Base-by-base conservation (phyloP, 164 flowering plant species). In the Vitis riparia region DNA sequence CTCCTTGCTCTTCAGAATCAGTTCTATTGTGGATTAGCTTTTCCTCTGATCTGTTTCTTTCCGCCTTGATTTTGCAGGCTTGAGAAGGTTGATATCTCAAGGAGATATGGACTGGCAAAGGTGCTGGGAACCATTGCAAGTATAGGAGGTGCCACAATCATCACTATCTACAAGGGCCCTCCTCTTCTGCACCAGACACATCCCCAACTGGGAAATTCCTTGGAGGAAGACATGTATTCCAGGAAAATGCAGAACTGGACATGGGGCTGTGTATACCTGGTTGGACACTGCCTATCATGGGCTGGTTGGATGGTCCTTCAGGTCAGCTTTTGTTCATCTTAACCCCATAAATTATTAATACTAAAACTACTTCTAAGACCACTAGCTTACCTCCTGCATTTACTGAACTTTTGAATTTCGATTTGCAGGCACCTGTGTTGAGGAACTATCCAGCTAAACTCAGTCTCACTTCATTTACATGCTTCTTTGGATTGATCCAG, bases 231-330 rank as follows among this genome's bases (percentile, higher is more conserved):
- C 27, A 51, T 51, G 15, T 29, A 73, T 65, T 44, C 82, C 10
- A 71, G 65, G 14, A 79, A 78, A 55, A 55, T 62, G 51, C 86
- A 84, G 70, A 84, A 85, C 81, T 85, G 89, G 90, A 88, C 88
- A 47, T 77, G 85, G 79, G 97, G 97, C 19, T 89, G 92, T 53
- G 61, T 91, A 5, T 91, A 79, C 79, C 71, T 88, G 5, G 65
- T 89, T 61, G 93, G 88, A 10, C 90, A 91, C 65, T 91, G 97
- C 85, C 69, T 91, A 47, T 87, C 97, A 7, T 91, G 97, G 93
- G 87, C 93, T 71, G 88, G 82, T 68, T 91, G 97, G 97, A 82
- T 91, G 82, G 91, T 89, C 59, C 77, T 88, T 77, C 96, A 90
- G 92, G 95, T 89, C 17, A 71, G 68, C 51, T 14, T 3, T 37